phyloP scores from a whole-genome alignment of 345 rosid genomes.

The Psidium friedrichsthalianum region DNA sequence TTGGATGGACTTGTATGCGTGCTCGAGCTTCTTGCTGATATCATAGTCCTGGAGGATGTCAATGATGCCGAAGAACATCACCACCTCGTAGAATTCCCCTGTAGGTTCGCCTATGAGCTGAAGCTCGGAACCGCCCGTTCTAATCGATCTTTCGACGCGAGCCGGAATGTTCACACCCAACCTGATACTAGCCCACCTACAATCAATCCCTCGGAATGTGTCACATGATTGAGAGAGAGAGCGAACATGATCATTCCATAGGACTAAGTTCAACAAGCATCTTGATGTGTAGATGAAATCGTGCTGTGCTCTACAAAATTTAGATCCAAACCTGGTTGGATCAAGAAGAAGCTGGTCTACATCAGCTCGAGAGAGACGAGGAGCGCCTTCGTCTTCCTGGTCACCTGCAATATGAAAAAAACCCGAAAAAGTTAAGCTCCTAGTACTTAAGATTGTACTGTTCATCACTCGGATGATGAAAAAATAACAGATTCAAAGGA shows the following conservation, averaged over 20 bases:
- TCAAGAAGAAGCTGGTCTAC: conserved; percentile 44
- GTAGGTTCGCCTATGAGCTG: conserved; percentile 72
- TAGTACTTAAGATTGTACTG: neutral
- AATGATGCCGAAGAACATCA: conserved; percentile 77
- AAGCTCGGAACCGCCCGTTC: conserved; percentile 39
- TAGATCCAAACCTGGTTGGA: conserved; percentile 12
- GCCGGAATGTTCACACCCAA: conserved; percentile 78
- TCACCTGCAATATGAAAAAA: conserved; percentile 11
- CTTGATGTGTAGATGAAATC: neutral
- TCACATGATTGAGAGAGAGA: neutral
- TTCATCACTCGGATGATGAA: neutral
- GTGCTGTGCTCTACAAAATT: neutral
- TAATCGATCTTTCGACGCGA: conserved; percentile 56
- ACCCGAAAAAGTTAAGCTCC: neutral
- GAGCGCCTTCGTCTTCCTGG: conserved; percentile 9
- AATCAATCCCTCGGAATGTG: neutral
- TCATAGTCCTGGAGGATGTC: conserved; percentile 93
- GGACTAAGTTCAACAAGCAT: neutral
- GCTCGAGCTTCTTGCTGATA: conserved; percentile 88
- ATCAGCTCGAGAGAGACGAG: conserved; percentile 41
- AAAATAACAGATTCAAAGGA: conserved; percentile 5
- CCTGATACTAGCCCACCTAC: conserved; percentile 74
- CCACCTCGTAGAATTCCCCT: conserved; percentile 65
- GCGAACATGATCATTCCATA: neutral
- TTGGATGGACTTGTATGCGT: conserved; percentile 76